Evolutionary conservation across 257 asterid species (phyloP).

Genomic region (Oldenlandia corymbosa): DNA sequence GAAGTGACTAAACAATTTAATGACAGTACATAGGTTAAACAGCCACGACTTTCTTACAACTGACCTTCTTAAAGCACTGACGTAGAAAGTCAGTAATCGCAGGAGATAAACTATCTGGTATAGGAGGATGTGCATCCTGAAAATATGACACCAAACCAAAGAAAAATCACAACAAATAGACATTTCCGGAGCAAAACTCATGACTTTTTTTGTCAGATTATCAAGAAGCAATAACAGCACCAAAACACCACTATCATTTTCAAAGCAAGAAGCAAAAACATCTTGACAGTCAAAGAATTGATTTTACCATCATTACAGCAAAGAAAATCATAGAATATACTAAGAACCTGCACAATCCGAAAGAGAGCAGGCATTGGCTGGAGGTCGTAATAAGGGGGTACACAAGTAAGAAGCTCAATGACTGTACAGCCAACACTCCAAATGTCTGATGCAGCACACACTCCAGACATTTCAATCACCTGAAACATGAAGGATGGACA

Average conservation of each 20-base stretch:
- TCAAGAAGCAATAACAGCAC: slow-evolving; percentile 4
- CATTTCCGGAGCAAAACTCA: neutral
- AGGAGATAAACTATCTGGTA: slow-evolving; percentile 47
- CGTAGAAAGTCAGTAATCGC: slow-evolving; percentile 45
- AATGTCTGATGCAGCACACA: slow-evolving; percentile 99
- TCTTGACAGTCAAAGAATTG: neutral
- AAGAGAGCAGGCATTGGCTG: slow-evolving; percentile 99
- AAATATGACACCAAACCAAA: slow-evolving; percentile 2
- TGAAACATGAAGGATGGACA: slow-evolving; percentile 26
- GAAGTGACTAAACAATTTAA: neutral
- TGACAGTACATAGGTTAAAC: neutral
- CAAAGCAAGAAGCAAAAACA: too few species aligned
- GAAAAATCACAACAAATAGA: neutral
- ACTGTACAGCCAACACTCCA: slow-evolving; percentile 99
- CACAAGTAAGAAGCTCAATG: slow-evolving; percentile 93
- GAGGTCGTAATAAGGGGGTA: slow-evolving; percentile 93
- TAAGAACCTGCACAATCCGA: slow-evolving; percentile 87
- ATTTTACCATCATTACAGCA: neutral
- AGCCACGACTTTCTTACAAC: slow-evolving; percentile 4
- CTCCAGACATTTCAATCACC: slow-evolving; percentile 99
- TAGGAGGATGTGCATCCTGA: slow-evolving; percentile 52
- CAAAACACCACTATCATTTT: too few species aligned
- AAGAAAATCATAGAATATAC: slow-evolving; percentile 2
- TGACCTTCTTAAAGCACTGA: slow-evolving; percentile 51
- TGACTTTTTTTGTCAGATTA: neutral